Evolutionary conservation across 2,329 filamentous ascomycete genomes (phyloP).

Genomic region (Sclerotinia trifoliorum): DNA sequence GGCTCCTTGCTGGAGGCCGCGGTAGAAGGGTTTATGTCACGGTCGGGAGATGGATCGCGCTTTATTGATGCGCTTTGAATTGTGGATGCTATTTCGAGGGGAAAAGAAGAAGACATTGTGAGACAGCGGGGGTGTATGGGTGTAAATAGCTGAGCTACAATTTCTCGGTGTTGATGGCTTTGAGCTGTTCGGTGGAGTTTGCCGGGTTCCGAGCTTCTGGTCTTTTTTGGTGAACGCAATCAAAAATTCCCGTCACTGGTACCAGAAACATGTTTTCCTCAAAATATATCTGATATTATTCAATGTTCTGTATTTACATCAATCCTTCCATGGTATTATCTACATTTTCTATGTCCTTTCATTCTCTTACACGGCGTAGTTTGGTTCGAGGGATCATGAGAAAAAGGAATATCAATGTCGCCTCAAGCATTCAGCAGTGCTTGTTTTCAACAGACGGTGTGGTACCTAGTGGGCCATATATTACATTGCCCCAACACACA

Average conservation of each 20-base stretch:
- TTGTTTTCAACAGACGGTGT: background rate
- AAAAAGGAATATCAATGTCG: no score
- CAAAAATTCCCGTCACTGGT: background rate
- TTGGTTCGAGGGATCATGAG: no score
- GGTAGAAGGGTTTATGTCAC: slow-evolving; percentile 80
- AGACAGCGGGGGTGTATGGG: background rate
- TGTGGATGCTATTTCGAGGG: slow-evolving; percentile 70
- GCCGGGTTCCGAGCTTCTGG: background rate
- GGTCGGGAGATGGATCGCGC: slow-evolving; percentile 63
- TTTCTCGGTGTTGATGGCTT: background rate
- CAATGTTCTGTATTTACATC: background rate
- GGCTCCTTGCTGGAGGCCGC: slow-evolving; percentile 66
- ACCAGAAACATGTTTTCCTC: background rate
- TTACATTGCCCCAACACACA: background rate
- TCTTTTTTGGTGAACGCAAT: background rate
- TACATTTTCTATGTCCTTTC: background rate
- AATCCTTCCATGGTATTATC: background rate
- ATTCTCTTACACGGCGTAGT: background rate
- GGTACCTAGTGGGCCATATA: slow-evolving; percentile 11
- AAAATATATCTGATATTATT: background rate
- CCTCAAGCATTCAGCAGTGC: background rate
- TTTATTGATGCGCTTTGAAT: slow-evolving; percentile 81
- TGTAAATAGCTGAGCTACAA: slow-evolving; percentile 12
- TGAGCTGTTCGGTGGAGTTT: slow-evolving; percentile 13
- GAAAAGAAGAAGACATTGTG: slow-evolving; percentile 42